Percentiles rank a stretch among this genome's conserved stretches.
phyloP scores from a whole-genome alignment of 352 stramenopile genomes.

The Phytophthora capsici region DNA sequence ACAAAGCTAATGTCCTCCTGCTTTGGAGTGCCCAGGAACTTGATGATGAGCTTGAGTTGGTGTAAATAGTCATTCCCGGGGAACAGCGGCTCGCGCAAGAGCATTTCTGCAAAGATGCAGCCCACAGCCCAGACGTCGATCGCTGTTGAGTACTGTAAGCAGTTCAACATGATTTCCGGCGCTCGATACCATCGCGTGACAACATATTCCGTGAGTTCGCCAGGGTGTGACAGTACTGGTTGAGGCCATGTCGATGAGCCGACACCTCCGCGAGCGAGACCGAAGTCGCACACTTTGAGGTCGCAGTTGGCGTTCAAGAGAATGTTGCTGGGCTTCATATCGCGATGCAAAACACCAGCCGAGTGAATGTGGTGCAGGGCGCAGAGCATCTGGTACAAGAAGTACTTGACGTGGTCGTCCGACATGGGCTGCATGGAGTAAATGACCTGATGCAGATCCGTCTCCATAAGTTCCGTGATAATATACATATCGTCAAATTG shows the following conservation, averaged over 20 bases:
- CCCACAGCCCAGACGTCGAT: slow-evolving; percentile 96
- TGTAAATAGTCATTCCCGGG: slow-evolving; percentile 88
- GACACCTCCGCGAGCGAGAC: slow-evolving; percentile 66
- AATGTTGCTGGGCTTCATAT: slow-evolving; percentile 88
- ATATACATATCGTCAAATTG: slow-evolving; percentile 97
- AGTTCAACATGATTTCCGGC: slow-evolving; percentile 95
- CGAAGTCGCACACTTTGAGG: slow-evolving; percentile 85
- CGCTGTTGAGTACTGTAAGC: slow-evolving; percentile 94
- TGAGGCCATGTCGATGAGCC: slow-evolving; percentile 21
- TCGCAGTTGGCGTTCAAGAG: slow-evolving; percentile 84
- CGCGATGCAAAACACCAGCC: slow-evolving; percentile 83
- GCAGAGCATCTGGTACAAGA: slow-evolving; percentile 86
- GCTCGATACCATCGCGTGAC: slow-evolving; percentile 89
- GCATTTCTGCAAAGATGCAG: slow-evolving; percentile 99
- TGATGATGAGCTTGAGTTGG: slow-evolving; percentile 85
- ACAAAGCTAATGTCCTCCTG: slow-evolving; percentile 84
- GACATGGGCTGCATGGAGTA: slow-evolving; percentile 93
- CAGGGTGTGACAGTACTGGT: slow-evolving; percentile 7
- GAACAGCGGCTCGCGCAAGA: slow-evolving; percentile 96
- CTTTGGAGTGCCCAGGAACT: slow-evolving; percentile 71
- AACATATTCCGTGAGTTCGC: slow-evolving; percentile 69
- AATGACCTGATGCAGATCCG: slow-evolving; percentile 96
- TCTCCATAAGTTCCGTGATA: slow-evolving; percentile 97
- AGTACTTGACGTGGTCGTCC: slow-evolving; percentile 88
- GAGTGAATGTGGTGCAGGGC: slow-evolving; percentile 95